Percentiles rank a stretch among this genome's conserved stretches.
phyloP scores from a whole-genome alignment of 495 filamentous ascomycete species.

The Penicillium tannophilum region DNA sequence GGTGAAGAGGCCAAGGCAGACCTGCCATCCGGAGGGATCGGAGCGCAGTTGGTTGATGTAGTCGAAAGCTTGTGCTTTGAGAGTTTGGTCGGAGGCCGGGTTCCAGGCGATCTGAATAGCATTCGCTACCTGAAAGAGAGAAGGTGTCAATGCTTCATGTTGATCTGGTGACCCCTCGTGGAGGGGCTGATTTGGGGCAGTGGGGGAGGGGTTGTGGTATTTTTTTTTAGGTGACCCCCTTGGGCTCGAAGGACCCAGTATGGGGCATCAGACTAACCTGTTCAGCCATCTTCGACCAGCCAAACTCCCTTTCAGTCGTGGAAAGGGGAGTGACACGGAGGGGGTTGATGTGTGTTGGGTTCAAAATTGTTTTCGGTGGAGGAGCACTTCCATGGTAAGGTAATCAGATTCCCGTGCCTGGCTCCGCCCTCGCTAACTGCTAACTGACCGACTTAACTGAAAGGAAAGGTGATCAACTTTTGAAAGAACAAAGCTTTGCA shows the following conservation, averaged over 20 bases:
- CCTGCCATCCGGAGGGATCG: conserved; percentile 80
- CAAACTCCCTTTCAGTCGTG: conserved; percentile 41
- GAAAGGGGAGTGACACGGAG: conserved; percentile 19
- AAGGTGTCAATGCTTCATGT: conserved; percentile 19
- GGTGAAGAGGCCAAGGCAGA: conserved; percentile 82
- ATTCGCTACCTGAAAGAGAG: conserved; percentile 69
- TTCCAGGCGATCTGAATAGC: conserved; percentile 91
- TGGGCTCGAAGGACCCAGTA: neutral
- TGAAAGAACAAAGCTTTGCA: neutral
- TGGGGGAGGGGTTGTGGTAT: conserved; percentile 23
- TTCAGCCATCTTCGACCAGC: conserved; percentile 55
- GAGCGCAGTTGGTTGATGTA: conserved; percentile 80
- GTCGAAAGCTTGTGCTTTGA: conserved; percentile 84
- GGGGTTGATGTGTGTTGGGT: conserved; percentile 28
- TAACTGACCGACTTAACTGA: conserved; percentile 4
- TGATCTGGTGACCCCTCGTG: conserved; percentile 15
- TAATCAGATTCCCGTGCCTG: conserved; percentile 33
- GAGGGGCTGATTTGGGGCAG: conserved; percentile 28
- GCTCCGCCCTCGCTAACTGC: conserved; percentile 26
- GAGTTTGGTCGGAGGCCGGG: conserved; percentile 67
- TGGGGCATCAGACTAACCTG: conserved; percentile 38
- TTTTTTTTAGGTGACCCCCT: conserved; percentile 14
- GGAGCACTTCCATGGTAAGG: conserved; percentile 28
- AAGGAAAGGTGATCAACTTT: neutral
- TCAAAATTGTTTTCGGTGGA: conserved; percentile 37